phyloP scores from a whole-genome alignment of 2,329 filamentous ascomycete species.

The Nemania sp. region DNA sequence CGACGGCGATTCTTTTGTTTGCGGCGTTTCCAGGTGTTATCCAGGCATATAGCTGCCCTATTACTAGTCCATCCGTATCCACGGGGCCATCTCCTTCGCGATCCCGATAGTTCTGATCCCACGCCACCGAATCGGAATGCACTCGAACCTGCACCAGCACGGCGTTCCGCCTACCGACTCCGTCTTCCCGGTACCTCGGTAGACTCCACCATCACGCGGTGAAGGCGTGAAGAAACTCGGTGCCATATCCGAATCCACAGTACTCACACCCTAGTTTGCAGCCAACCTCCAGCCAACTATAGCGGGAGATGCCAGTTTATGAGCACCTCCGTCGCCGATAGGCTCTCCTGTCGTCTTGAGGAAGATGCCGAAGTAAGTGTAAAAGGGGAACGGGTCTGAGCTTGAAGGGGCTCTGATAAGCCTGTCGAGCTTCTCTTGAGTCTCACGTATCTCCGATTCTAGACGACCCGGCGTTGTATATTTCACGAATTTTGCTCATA shows the following conservation, averaged over 20 bases:
- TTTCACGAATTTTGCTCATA: conserved; percentile 11
- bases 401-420: conserved; percentile 1
- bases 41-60: conserved; percentile 17
- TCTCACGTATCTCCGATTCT: neutral
- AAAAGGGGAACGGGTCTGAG: neutral
- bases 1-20: conserved; percentile 25
- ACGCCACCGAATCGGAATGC: conserved; percentile 1
- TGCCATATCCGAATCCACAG: conserved; percentile 13
- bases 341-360: conserved; percentile 13
- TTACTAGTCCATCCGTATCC: neutral
- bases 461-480: conserved; percentile 6
- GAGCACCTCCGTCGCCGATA: conserved; percentile 20
- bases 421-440: conserved; percentile 11
- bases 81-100: neutral
- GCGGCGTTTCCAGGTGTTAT: conserved; percentile 2
- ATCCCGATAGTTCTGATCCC: neutral
- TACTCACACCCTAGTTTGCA: conserved; percentile 19
- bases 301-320: neutral
- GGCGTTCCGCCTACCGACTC: neutral
- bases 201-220: conserved; percentile 20
- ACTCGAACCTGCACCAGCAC: conserved; percentile 1
- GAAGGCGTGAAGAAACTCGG: conserved; percentile 18
- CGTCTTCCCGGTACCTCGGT: neutral
- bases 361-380: conserved; percentile 18
- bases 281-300: conserved; percentile 17